These are phyloP conservation scores for Colletotrichum brevisporum DNA, from an alignment of 2,329 filamentous ascomycete species.

Conservation along the genomic window DNA sequence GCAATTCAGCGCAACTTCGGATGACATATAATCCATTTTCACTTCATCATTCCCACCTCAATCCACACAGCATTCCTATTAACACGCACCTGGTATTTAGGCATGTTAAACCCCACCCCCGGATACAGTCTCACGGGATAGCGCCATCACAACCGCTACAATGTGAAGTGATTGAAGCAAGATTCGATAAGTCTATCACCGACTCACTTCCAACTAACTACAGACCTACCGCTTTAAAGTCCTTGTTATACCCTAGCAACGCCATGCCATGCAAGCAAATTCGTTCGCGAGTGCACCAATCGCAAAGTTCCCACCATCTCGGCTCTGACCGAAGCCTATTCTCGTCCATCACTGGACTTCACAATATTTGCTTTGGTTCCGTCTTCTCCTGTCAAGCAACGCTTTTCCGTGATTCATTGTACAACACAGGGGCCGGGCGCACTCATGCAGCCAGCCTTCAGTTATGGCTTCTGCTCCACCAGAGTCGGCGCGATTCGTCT, in stretches of 20 bases:
- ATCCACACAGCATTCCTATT: too few species aligned
- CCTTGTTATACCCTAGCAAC: conserved; percentile 38
- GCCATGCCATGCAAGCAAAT: conserved; percentile 41
- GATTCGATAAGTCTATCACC: conserved; percentile 9
- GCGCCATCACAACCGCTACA: background rate
- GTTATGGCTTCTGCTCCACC: conserved; percentile 52
- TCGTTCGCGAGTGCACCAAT: conserved; percentile 22
- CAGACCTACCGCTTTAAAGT: conserved; percentile 24
- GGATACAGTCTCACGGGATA: too few species aligned
- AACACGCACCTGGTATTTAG: too few species aligned
- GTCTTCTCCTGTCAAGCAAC: conserved; percentile 32
- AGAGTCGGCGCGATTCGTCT: conserved; percentile 79
- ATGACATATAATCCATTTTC: too few species aligned
- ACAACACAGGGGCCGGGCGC: conserved; percentile 15
- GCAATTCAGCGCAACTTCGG: too few species aligned
- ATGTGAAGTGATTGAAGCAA: background rate
- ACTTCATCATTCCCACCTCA: background rate
- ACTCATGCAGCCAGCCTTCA: background rate
- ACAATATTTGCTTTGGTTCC: conserved; percentile 16
- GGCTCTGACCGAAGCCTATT: background rate
- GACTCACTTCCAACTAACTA: conserved; percentile 6
- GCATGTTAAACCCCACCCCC: too few species aligned
- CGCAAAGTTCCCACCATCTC: conserved; percentile 3
- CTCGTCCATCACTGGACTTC: conserved; percentile 14
- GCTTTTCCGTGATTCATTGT: conserved; percentile 40